Evolutionary conservation across 2,329 filamentous ascomycete genomes (phyloP), one percentile per base, ranked within the genome.

Genomic region (Alternaria viburni): DNA sequence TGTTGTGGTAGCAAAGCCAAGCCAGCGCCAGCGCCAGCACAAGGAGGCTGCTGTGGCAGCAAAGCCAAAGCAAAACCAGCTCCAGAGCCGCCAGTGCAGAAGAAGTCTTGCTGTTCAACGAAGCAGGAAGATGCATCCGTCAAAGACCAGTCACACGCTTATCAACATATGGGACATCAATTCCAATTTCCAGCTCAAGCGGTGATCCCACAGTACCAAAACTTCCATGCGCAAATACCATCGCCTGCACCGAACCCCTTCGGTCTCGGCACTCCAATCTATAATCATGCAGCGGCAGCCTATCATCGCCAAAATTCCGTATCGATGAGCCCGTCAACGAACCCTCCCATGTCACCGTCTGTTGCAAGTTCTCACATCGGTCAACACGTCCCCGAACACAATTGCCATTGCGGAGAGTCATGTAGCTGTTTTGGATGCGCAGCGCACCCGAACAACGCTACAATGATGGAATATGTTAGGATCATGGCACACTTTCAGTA

Each of bases 401-500:
- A 83, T 23, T 92, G 90, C 70, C 82, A 83, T 51, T 92, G 90
- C 72, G 90, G 90, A 19, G 86, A 89, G 57, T 82, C 82, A 26
- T 92, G 90, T 68, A 85, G 89, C 68, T 92, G 90, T 72, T 81
- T 91, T 36, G 90, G 89, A 11, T 92, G 90, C 73, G 84, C 88
- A 6, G 87, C 87, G 3, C 89, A 91, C 74, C 88, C 90, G 12
- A 90, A 89, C 72, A 91, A 91, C 68, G 83, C 87, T 8, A 86
- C 88, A 21, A 91, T 87, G 54, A 85, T 83, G 81, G 79, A 84
- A 50, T 82, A 84, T 61, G 82, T 89, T 4, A 81, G 84, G 7
- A 66, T 73, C 0, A 80, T 80, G 75, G 74, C 77, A 30, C 71
- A 79, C 8, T 79, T 71, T 47, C 77, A 78, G 67, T 77, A 72